Evolutionary conservation across 805 yeast species (phyloP), one percentile per base, ranked within the genome.

Genomic region (Barnettozyma californica): DNA sequence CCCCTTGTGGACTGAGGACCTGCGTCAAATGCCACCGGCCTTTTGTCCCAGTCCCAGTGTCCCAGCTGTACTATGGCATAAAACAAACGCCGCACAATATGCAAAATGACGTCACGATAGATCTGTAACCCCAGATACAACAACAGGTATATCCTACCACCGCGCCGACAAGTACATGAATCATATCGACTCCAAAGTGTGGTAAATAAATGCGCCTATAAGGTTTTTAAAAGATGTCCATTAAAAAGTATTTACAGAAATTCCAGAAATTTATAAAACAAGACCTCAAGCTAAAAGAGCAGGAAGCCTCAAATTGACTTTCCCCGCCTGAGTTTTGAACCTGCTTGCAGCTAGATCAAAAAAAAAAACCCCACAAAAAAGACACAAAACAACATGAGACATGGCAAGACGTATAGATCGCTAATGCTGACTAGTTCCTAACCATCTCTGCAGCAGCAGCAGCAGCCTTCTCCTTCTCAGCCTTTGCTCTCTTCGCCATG

Each of bases 401-500:
- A 3, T 4, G 11, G 14, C 11, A 9, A 5, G 33, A 29, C 14
- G 13, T 14, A 13, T 11, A 29, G 14, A 29, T 16, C 16, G 8
- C 33, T 29, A n/a, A 29, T 29, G n/a, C 16, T 29, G 33, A 29
- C 33, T 29, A 16, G 33, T 11, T 29, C 16, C 33, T 33, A 9
- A 34, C 31, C 27, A n/a, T 36, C 40, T 14, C 21, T 11, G 9
- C 27, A 31, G 43, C 29, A 16, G 34, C 41, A 18, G 39, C 44
- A n/a, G 44, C 45, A 14, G 39, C 14, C 27, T 23, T 20, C 41
- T 38, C 46, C 21, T 44, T 45, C 13, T 39, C 52, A 21, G 49
- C 47, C 31, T 44, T 40, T 1, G 45, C 64, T 65, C 50, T 54
- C 49, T 63, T 66, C 9, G 59, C 67, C 67, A 68, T 64, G 31